Conservation (phyloP, 2,329 filamentous ascomycete species). For the Stagonosporopsis tanaceti region DNA sequence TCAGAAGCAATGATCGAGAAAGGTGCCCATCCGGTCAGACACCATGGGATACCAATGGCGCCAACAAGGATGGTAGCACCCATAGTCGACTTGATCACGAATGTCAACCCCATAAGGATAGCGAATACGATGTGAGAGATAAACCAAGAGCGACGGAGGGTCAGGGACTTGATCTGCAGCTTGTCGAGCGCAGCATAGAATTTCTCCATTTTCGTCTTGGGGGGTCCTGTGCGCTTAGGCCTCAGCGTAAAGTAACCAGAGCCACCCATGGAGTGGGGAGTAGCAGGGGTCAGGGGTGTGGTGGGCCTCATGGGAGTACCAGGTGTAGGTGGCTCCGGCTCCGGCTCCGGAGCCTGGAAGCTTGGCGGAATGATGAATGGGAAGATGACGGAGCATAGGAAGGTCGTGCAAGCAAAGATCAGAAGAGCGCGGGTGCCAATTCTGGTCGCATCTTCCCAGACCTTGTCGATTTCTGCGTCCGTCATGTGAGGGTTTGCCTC, state of each 20-base stretch:
- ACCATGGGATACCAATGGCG: constrained; percentile 89
- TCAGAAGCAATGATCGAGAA: constrained; percentile 95
- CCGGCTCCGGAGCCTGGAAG: constrained; percentile 61
- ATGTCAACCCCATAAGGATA: constrained; percentile 80
- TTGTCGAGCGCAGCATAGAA: constrained; percentile 59
- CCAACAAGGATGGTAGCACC: constrained; percentile 80
- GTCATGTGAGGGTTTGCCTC: constrained; percentile 79
- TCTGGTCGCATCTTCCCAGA: constrained; percentile 86
- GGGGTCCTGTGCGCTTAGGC: constrained; percentile 26
- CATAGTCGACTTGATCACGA: constrained; percentile 75
- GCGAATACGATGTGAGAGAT: constrained; percentile 85
- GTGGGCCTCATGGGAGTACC: constrained; percentile 51
- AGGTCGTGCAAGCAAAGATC: constrained; percentile 85
- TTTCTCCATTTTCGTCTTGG: constrained; percentile 34
- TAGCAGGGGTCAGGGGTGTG: constrained; percentile 48
- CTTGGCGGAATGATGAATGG: constrained; percentile 87
- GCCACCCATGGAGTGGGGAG: constrained; percentile 43
- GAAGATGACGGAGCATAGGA: constrained; percentile 80
- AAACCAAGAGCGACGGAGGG: constrained; percentile 88
- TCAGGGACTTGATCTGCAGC: constrained; percentile 81
- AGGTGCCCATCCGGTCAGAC: constrained; percentile 90
- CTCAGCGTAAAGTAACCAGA: constrained; percentile 46
- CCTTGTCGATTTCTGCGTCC: constrained; percentile 74
- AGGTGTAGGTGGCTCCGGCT: constrained; percentile 26
- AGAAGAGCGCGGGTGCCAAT: constrained; percentile 89